Evolutionary conservation across 2,329 filamentous ascomycete species (phyloP), one percentile per base, ranked within the genome.

Genomic region (Colletotrichum godetiae): DNA sequence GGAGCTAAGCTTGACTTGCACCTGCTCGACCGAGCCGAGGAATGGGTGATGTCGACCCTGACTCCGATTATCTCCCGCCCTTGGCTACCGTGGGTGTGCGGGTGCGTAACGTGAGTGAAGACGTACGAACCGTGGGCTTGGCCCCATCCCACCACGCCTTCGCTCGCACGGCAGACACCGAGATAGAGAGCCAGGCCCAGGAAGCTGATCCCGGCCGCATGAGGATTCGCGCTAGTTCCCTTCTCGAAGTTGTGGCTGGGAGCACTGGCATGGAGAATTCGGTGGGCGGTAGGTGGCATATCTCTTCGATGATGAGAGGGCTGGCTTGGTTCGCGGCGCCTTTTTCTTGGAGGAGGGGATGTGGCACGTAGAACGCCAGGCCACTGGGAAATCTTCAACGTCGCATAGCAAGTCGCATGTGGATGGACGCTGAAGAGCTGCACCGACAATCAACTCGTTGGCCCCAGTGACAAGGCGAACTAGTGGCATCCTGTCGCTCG

Each of bases 221-320:
- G 8, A 8, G 12, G 33, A 27, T 29, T 19, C 5, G 13, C 52
- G 29, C 69, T 63, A 63, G 59, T 15, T 46, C 53, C 22, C 37
- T 72, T 72, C 65, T 72, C 65, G 65, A 72, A 72, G 65, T 35
- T 49, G 46, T 67, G 58, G 64, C 57, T 68, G 58, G 31, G 42
- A 35, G 55, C n/a, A 33, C 42, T 33, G 60, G 29, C n/a, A 35
- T 22, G 31, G 29, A 19, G 31, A 33, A 35, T 8, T 37, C 35
- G 42, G 24, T 33, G 37, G 35, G 11, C 11, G 13, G 29, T 33
- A 24, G 31, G 15, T 59, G 52, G 60, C 67, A 57, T 64, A 37
- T 56, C 53, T 56, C 35, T 46, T 35, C 58, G 58, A 15, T 46
- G 37, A 13, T 49, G 27, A 22, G 35, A 15, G 59, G 33, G 57